phyloP scores from a whole-genome alignment of 2,329 filamentous ascomycete genomes.

The Paecilomyces niveus region DNA sequence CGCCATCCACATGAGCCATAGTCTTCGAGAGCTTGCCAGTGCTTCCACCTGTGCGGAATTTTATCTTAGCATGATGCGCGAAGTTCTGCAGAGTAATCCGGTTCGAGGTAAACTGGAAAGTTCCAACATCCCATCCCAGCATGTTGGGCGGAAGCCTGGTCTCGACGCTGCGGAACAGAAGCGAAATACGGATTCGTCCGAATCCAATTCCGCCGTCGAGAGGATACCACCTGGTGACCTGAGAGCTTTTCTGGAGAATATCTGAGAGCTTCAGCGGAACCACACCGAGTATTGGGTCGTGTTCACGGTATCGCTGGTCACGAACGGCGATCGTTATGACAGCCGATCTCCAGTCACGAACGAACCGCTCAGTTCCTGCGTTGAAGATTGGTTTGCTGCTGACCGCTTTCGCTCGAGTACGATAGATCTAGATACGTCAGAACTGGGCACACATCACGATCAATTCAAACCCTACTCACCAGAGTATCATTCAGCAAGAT shows the following conservation, averaged over 20 bases:
- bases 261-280: slow-evolving; percentile 83
- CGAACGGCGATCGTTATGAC: slow-evolving; percentile 84
- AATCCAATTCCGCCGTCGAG: slow-evolving; percentile 90
- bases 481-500: slow-evolving; percentile 84
- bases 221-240: slow-evolving; percentile 91
- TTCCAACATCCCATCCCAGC: slow-evolving; percentile 91
- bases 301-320: slow-evolving; percentile 80
- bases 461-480: slow-evolving; percentile 31
- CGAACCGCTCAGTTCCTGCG: slow-evolving; percentile 84
- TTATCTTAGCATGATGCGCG: slow-evolving; percentile 58
- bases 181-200: slow-evolving; percentile 77
- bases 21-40: slow-evolving; percentile 60
- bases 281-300: slow-evolving; percentile 89
- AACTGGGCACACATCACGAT: background rate
- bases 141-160: slow-evolving; percentile 76
- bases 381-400: slow-evolving; percentile 97
- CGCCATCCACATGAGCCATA: slow-evolving; percentile 53
- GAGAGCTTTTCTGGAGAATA: slow-evolving; percentile 78
- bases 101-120: slow-evolving; percentile 77
- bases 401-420: slow-evolving; percentile 89
- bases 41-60: slow-evolving; percentile 77
- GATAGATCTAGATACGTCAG: slow-evolving; percentile 56
- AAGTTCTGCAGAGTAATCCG: slow-evolving; percentile 60
- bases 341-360: slow-evolving; percentile 85
- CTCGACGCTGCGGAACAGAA: slow-evolving; percentile 86